Base-by-base conservation (phyloP, 345 rosid genomes). In the Rhodamnia argentea region DNA sequence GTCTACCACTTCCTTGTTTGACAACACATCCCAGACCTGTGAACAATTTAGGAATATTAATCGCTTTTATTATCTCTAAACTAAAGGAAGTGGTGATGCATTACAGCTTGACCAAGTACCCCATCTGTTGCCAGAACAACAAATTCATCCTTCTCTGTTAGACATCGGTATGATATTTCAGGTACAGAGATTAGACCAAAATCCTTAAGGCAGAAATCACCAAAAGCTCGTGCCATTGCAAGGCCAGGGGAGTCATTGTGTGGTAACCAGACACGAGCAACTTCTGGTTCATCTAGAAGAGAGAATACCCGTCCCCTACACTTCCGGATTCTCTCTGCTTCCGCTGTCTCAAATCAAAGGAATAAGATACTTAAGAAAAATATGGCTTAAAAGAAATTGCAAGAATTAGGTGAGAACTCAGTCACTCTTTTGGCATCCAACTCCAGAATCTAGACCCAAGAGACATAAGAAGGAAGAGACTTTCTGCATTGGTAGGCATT, bases 141-240 rank as follows among this genome's bases (percentile, higher is more conserved):
- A 88, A 98, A 98, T 83, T 94, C 98, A 86, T 98, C 99, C 86
- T 90, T 91, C 82, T 94, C 94, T 9, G 93, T 93, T 27, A 98
- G 90, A 27, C 84, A 91, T 42, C 96, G 91, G 53, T 86, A 94
- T 37, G 95, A 92, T 84, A 98, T 85, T 76, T 96, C 99, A 56
- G 99, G 99, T 58, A 98, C 96, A 58, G 99, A 94, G 87, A 98
- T 98, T 47, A 98, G 92, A 78, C 99, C 99, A 90, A 90, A 98
- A 87, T 98, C 95, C 90, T 98, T 98, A 29, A 98, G 98, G 89
- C 99, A 96, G 90, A 98, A 98, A 91, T 98, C 99, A 82, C 99
- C 99, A 64, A 98, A 94, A 85, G 99, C 99, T 40, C 99, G 96
- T 27, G 99, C 98, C 99, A 98, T 98, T 82, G 99, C 99, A 85